Percentiles rank a stretch among this genome's conserved stretches.
phyloP scores from a whole-genome alignment of 495 filamentous ascomycete genomes.

The Neurospora sublineolata region DNA sequence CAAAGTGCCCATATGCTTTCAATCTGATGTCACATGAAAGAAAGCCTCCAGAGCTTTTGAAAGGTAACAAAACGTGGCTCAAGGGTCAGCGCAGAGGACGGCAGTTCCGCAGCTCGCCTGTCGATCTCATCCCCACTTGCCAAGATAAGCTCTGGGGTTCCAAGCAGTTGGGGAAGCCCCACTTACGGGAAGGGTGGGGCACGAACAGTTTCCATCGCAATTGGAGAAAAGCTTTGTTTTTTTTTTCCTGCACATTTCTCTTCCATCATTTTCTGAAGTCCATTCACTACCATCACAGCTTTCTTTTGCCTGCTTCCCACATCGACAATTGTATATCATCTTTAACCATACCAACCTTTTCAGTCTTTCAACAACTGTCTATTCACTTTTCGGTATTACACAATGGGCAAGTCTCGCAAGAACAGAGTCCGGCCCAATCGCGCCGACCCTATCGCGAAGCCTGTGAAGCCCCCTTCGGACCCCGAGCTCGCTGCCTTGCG shows the following conservation, averaged over 20 bases:
- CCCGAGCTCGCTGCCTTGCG: constrained; percentile 45
- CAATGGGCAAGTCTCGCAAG: constrained; percentile 34
- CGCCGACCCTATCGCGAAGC: constrained; percentile 36
- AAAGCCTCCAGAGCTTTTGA: neutral
- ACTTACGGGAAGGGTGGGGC: neutral
- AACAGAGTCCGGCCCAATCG: constrained; percentile 28
- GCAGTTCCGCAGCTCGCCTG: neutral
- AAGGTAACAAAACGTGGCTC: neutral
- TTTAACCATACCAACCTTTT: neutral
- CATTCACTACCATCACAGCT: neutral
- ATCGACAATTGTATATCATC: neutral
- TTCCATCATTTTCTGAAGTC: neutral
- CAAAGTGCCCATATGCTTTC: neutral
- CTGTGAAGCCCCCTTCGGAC: constrained; percentile 41
- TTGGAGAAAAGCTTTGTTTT: neutral
- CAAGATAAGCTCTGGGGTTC: neutral
- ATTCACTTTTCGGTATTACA: neutral
- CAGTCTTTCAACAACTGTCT: neutral
- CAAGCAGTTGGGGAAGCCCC: neutral
- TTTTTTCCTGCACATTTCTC: neutral
- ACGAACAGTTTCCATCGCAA: neutral
- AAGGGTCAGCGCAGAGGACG: neutral
- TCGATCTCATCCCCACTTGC: neutral
- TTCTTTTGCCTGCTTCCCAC: neutral
- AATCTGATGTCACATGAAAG: neutral